These are phyloP conservation scores for Beta macrorhiza DNA, from an alignment of 179 eudicot species.

Conservation along the genomic window DNA sequence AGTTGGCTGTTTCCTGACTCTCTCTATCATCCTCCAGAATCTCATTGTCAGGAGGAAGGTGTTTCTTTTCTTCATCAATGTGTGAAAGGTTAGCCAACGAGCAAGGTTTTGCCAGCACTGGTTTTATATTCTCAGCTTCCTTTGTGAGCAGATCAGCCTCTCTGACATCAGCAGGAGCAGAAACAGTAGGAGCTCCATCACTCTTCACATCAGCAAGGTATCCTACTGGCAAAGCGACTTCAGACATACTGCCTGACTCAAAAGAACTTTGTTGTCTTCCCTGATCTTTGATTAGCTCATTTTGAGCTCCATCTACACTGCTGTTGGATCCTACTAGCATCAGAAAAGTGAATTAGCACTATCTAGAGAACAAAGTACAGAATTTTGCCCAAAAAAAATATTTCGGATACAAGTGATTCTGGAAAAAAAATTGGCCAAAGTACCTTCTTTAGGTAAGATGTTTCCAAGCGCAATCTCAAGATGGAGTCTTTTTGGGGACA, in stretches of 20 bases:
- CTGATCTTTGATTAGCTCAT: constrained; percentile 51
- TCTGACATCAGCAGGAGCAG: constrained; percentile 37
- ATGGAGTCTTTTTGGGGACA: constrained; percentile 82
- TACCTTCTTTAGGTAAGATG: constrained; percentile 68
- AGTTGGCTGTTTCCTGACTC: constrained; percentile 39
- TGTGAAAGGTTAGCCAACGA: constrained; percentile 30
- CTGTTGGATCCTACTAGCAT: constrained; percentile 30
- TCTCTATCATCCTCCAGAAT: constrained; percentile 43
- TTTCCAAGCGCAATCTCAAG: constrained; percentile 94
- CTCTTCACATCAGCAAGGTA: constrained; percentile 35
- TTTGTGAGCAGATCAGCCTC: constrained; percentile 37
- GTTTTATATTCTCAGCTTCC: constrained; percentile 41
- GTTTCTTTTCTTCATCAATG: constrained; percentile 41
- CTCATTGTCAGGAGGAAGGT: constrained; percentile 32
- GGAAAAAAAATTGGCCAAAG: neutral
- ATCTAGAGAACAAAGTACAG: neutral
- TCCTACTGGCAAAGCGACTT: constrained; percentile 44
- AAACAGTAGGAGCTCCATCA: constrained; percentile 44
- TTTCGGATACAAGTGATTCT: neutral
- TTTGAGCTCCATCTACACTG: constrained; percentile 59
- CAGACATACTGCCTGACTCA: constrained; percentile 45
- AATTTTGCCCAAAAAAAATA: neutral
- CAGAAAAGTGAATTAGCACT: constrained; percentile 3
- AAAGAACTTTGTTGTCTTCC: constrained; percentile 54
- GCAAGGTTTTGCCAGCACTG: constrained; percentile 33